Evolutionary conservation across 148 eudicot species (phyloP).

Genomic region (Beta vulgaris): DNA sequence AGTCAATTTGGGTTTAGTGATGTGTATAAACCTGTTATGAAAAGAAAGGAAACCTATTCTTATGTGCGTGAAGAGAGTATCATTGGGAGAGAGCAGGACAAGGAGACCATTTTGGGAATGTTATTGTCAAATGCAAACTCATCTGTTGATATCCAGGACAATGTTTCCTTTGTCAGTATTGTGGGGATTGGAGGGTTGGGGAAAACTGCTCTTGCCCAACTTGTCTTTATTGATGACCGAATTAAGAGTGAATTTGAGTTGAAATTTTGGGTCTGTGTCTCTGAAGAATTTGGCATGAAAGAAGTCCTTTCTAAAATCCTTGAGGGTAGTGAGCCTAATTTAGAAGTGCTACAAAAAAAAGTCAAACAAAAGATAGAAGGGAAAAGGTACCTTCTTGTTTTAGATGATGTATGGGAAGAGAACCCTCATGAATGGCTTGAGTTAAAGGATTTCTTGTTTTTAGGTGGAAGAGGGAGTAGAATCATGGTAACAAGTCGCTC

Average conservation of each 20-base stretch:
- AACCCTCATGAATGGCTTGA: constrained; percentile 1
- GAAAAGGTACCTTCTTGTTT: constrained; percentile 15
- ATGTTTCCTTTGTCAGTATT: background rate
- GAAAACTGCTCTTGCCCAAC: constrained; percentile 18
- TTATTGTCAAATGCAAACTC: background rate
- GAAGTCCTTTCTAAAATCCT: background rate
- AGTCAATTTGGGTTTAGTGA: background rate
- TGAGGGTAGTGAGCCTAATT: no score
- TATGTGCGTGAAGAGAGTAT: background rate
- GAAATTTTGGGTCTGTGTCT: constrained; percentile 13
- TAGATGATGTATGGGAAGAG: constrained; percentile 18
- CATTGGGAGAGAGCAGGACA: background rate
- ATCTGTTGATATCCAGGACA: no score
- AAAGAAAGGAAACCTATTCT: background rate
- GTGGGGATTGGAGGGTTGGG: constrained; percentile 7
- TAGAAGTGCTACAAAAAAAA: constrained; percentile 11
- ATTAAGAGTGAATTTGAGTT: background rate
- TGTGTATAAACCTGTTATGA: background rate
- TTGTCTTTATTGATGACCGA: background rate
- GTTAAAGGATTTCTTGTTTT: background rate
- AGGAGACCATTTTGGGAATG: background rate
- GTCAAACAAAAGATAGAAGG: background rate
- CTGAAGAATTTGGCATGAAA: background rate
- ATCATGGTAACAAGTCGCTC: constrained; percentile 12
- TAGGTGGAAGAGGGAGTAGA: constrained; percentile 15